Evolutionary conservation across 495 filamentous ascomycete genomes (phyloP).

Genomic region (Lophiotrema nucula): DNA sequence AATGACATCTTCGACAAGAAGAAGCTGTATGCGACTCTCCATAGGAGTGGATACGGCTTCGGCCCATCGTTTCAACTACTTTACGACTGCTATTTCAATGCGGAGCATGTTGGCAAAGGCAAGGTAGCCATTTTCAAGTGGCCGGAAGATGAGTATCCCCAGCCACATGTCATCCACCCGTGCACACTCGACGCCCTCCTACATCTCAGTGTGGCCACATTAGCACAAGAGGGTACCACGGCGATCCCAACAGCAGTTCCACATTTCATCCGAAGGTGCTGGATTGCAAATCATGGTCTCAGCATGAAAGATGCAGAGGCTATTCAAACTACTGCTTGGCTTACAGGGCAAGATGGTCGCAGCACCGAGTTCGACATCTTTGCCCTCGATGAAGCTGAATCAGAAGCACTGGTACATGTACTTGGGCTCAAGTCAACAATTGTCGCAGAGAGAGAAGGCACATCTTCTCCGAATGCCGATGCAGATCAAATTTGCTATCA

Average conservation of each 20-base stretch:
- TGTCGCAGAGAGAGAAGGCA: neutral
- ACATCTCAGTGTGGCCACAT: slow-evolving; percentile 1
- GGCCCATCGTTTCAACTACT: slow-evolving; percentile 11
- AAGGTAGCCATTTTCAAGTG: slow-evolving; percentile 7
- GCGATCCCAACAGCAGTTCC: slow-evolving; percentile 8
- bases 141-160: neutral
- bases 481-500: neutral
- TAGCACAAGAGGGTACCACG: neutral
- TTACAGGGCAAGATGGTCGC: neutral
- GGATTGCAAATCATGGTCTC: slow-evolving; percentile 10
- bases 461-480: neutral
- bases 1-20: neutral
- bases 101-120: neutral
- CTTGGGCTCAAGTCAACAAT: neutral
- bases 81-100: neutral
- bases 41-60: slow-evolving; percentile 2
- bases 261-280: neutral
- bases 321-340: neutral
- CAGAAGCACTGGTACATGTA: neutral
- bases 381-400: neutral
- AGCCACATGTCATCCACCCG: slow-evolving; percentile 11
- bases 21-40: neutral
- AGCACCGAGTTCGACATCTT: neutral
- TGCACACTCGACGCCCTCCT: slow-evolving; percentile 9
- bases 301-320: neutral